A percentile compares a stretch with the other conserved stretches of the same genome.
Conservation (phyloP, 768 basidiomycete species). For the Pulveroboletus sp. region DNA sequence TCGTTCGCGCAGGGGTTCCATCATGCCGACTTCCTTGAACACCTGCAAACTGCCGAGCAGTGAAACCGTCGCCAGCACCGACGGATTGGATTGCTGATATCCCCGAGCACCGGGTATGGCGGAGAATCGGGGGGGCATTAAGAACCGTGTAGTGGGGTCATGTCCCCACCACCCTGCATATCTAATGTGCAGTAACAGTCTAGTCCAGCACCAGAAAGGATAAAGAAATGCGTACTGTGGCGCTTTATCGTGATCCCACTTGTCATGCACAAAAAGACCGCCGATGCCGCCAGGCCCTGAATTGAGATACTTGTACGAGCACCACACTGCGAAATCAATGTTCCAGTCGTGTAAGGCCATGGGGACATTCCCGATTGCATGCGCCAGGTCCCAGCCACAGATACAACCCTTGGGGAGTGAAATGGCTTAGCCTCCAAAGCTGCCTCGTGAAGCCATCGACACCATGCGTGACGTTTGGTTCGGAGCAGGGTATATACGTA, state of each 20-base stretch:
- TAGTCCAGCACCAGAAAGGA: slow-evolving; percentile 8
- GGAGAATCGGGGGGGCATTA: slow-evolving; percentile 81
- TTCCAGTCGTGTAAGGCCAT: slow-evolving; percentile 88
- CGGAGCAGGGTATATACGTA: slow-evolving; percentile 23
- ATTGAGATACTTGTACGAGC: slow-evolving; percentile 97
- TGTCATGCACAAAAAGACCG: slow-evolving; percentile 87
- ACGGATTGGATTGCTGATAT: slow-evolving; percentile 95
- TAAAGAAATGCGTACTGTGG: slow-evolving; percentile 54
- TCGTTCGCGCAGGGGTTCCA: slow-evolving; percentile 64
- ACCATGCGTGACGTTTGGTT: too few species aligned
- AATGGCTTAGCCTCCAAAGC: slow-evolving; percentile 13
- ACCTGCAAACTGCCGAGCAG: slow-evolving; percentile 81
- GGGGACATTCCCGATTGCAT: slow-evolving; percentile 92
- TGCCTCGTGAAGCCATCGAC: slow-evolving; percentile 7
- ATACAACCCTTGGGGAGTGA: slow-evolving; percentile 70
- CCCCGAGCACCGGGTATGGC: slow-evolving; percentile 90
- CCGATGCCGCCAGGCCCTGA: slow-evolving; percentile 96
- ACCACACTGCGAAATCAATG: slow-evolving; percentile 98
- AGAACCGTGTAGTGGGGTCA: slow-evolving; percentile 80
- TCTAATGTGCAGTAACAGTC: slow-evolving; percentile 40
- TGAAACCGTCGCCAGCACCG: slow-evolving; percentile 72
- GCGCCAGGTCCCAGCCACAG: slow-evolving; percentile 96
- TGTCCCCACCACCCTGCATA: slow-evolving; percentile 99
- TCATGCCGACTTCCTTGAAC: slow-evolving; percentile 78
- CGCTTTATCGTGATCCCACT: slow-evolving; percentile 61